Evolutionary conservation across 495 filamentous ascomycete species (phyloP).

Genomic region (Trypethelium eluteriae): DNA sequence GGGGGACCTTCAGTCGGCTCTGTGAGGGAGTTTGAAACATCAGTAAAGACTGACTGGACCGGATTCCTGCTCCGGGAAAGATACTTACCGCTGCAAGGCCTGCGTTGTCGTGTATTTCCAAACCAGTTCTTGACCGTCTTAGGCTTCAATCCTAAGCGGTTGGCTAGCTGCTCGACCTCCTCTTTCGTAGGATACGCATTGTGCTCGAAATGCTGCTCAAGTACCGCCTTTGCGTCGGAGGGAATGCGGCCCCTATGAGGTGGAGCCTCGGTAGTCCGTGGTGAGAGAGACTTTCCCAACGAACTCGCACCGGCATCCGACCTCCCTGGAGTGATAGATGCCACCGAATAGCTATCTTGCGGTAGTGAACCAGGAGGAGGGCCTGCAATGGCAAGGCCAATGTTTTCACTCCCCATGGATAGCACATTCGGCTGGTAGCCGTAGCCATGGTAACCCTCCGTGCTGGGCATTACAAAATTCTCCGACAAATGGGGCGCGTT

Average conservation of each 20-base stretch:
- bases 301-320: not conserved
- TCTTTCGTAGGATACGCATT: slow-evolving; percentile 10
- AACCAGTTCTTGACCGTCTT: slow-evolving; percentile 12
- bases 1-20: not conserved
- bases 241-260: slow-evolving; percentile 4
- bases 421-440: not conserved
- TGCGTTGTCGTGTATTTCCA: slow-evolving; percentile 6
- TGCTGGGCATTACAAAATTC: slow-evolving; percentile 8
- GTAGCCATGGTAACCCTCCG: slow-evolving; percentile 5
- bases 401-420: not conserved
- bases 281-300: not conserved
- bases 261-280: not conserved
- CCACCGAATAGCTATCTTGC: not conserved
- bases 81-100: slow-evolving; percentile 5
- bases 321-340: not conserved
- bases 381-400: slow-evolving; percentile 3
- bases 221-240: not conserved
- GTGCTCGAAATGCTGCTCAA: slow-evolving; percentile 8
- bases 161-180: not conserved
- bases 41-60: not conserved
- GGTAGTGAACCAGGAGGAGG: not conserved
- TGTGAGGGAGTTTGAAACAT: not conserved
- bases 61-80: too few species aligned
- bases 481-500: not conserved
- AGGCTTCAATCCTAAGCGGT: not conserved